A percentile compares a stretch with the other conserved stretches of the same genome.
Evolutionary conservation across 225 moss, liverwort and hornwort species (phyloP).

Genomic region (Sphagnum contortum): DNA sequence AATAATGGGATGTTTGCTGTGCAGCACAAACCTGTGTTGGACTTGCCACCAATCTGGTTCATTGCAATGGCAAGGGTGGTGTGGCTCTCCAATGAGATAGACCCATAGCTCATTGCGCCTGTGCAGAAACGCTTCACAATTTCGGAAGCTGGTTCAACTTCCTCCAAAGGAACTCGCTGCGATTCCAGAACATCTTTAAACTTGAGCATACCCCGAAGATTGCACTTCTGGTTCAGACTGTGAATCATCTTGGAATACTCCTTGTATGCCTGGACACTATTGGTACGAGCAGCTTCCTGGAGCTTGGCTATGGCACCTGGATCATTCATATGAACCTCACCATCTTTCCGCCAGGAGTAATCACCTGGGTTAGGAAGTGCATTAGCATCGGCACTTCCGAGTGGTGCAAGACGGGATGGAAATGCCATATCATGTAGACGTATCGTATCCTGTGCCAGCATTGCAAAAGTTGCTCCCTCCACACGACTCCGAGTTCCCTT

Average conservation of each 20-base stretch:
- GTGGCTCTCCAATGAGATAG: slow-evolving; percentile 70
- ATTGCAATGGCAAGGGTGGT: slow-evolving; percentile 65
- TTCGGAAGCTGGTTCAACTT: slow-evolving; percentile 59
- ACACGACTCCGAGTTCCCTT: slow-evolving; percentile 66
- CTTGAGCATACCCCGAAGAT: slow-evolving; percentile 58
- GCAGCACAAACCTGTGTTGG: slow-evolving; percentile 54
- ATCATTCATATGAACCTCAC: slow-evolving; percentile 69
- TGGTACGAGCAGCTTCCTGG: slow-evolving; percentile 68
- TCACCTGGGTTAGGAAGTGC: slow-evolving; percentile 69
- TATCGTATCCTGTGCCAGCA: slow-evolving; percentile 48
- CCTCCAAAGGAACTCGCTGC: slow-evolving; percentile 28
- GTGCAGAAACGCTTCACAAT: slow-evolving; percentile 77
- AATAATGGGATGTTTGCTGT: neutral
- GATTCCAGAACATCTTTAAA: slow-evolving; percentile 41
- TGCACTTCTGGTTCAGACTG: slow-evolving; percentile 49
- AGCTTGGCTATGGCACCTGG: slow-evolving; percentile 65
- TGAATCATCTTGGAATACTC: slow-evolving; percentile 54
- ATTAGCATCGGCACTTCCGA: slow-evolving; percentile 64
- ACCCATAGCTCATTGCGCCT: slow-evolving; percentile 80
- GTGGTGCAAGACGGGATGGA: slow-evolving; percentile 29
- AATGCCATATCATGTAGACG: slow-evolving; percentile 49
- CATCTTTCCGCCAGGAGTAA: slow-evolving; percentile 65
- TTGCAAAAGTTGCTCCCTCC: slow-evolving; percentile 71
- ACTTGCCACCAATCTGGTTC: slow-evolving; percentile 71
- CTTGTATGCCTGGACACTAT: slow-evolving; percentile 46